Evolutionary conservation across 371 early-diverging fungal species (phyloP).

Genomic region (Blakeslea trispora): DNA sequence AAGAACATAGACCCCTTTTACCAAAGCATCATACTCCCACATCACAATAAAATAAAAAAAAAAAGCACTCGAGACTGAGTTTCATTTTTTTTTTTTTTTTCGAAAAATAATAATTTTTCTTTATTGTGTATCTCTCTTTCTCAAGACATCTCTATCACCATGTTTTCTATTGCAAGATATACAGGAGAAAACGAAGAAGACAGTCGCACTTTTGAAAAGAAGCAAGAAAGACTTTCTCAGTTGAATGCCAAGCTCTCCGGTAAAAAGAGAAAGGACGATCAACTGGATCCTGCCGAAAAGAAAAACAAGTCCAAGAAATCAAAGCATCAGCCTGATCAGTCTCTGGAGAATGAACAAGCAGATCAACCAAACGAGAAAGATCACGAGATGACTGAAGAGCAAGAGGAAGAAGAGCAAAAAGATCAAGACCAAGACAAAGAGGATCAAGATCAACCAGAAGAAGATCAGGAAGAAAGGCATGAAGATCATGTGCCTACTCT

Average conservation of each 20-base stretch:
- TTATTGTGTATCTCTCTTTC: neutral
- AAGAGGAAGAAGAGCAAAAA: neutral
- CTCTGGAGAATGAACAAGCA: neutral
- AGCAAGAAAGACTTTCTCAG: slow-evolving; percentile 29
- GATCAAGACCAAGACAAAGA: slow-evolving; percentile 2
- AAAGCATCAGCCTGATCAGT: slow-evolving; percentile 1
- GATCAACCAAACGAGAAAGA: slow-evolving; percentile 7
- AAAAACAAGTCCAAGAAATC: slow-evolving; percentile 1
- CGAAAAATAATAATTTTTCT: slow-evolving; percentile 8
- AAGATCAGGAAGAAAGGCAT: slow-evolving; percentile 5
- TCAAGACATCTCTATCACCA: slow-evolving; percentile 1
- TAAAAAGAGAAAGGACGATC: slow-evolving; percentile 24
- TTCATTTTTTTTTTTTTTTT: neutral
- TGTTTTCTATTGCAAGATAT: slow-evolving; percentile 43
- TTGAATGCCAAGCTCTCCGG: slow-evolving; percentile 23
- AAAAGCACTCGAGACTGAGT: neutral
- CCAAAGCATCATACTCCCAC: slow-evolving; percentile 13
- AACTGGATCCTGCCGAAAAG: neutral
- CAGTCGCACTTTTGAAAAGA: neutral
- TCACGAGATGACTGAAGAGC: slow-evolving; percentile 1
- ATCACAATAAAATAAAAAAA: slow-evolving; percentile 3
- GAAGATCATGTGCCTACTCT: slow-evolving; percentile 28
- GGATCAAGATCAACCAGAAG: neutral
- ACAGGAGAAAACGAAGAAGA: slow-evolving; percentile 24
- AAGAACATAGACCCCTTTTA: slow-evolving; percentile 25